Percentiles rank a stretch among this genome's conserved stretches.
Evolutionary conservation across 768 basidiomycete genomes (phyloP).

Genomic region (Mycena latifolia): DNA sequence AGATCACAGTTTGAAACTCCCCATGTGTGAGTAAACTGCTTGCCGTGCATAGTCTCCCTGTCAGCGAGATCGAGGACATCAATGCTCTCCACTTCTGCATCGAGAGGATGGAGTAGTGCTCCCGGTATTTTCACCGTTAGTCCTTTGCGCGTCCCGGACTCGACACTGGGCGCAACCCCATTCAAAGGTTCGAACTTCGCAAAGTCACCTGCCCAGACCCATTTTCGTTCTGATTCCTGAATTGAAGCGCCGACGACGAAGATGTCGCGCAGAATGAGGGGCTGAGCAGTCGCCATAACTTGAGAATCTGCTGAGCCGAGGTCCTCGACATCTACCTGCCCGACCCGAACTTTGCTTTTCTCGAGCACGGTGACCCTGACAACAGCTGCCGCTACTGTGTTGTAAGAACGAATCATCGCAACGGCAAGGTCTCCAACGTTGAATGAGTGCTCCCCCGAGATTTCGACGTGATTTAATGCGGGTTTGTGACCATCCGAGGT

Average conservation of each 20-base stretch:
- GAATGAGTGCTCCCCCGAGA: constrained; percentile 3
- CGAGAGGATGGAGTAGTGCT: not conserved
- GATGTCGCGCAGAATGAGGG: not conserved
- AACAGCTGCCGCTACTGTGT: not conserved
- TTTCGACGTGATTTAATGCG: not conserved
- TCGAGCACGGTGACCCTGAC: not conserved
- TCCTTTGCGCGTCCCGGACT: not conserved
- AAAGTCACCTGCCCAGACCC: constrained; percentile 3
- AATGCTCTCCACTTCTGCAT: constrained; percentile 1
- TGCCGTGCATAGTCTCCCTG: not conserved
- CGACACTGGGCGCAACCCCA: not conserved
- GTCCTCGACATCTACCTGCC: constrained; percentile 4
- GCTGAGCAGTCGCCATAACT: not conserved
- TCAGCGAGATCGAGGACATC: not conserved
- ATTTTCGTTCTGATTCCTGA: not conserved
- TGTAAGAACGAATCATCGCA: not conserved
- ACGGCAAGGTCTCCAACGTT: constrained; percentile 11
- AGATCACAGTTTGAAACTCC: not conserved
- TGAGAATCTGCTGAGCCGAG: not conserved
- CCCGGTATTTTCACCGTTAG: constrained; percentile 12
- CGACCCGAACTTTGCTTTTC: not conserved
- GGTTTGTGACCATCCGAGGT: constrained; percentile 8
- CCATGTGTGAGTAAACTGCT: not conserved
- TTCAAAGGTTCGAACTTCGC: constrained; percentile 3
- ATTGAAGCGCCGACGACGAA: not conserved